Percentiles rank a stretch among this genome's conserved stretches.
Evolutionary conservation across 768 basidiomycete species (phyloP).

Genomic region (Suillus brevipes): DNA sequence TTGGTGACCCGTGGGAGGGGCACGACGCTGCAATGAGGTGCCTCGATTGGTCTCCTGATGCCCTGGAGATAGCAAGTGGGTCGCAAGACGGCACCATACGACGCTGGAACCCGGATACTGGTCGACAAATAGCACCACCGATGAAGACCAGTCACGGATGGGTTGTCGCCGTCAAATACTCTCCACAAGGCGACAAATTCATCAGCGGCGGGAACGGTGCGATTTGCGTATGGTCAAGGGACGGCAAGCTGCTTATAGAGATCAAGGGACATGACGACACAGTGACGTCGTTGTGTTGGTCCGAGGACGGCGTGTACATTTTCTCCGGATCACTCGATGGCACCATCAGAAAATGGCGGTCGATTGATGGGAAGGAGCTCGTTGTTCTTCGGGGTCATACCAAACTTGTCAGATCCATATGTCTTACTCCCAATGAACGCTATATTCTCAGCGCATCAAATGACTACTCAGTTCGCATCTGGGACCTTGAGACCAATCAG

Average conservation of each 20-base stretch:
- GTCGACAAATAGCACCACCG: background rate
- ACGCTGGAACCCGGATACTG: conserved; percentile 14
- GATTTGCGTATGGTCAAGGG: background rate
- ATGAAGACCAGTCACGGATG: background rate
- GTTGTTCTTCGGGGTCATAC: background rate
- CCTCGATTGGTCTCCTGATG: conserved; percentile 17
- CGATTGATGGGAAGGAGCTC: background rate
- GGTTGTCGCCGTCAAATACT: background rate
- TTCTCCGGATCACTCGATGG: background rate
- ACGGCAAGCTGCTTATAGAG: background rate
- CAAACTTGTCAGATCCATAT: background rate
- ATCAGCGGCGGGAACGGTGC: background rate
- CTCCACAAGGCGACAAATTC: background rate
- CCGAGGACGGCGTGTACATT: background rate
- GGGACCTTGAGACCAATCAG: background rate
- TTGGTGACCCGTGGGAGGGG: background rate
- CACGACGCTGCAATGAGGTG: background rate
- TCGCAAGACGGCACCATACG: conserved; percentile 1
- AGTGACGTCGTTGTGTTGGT: background rate
- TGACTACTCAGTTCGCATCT: background rate
- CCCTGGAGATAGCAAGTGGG: conserved; percentile 15
- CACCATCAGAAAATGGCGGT: background rate
- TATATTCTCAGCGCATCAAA: background rate
- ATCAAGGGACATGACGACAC: background rate
- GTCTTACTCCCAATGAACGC: background rate